phyloP scores from a whole-genome alignment of 2,329 filamentous ascomycete genomes.

The Aphanoascus verrucosus region DNA sequence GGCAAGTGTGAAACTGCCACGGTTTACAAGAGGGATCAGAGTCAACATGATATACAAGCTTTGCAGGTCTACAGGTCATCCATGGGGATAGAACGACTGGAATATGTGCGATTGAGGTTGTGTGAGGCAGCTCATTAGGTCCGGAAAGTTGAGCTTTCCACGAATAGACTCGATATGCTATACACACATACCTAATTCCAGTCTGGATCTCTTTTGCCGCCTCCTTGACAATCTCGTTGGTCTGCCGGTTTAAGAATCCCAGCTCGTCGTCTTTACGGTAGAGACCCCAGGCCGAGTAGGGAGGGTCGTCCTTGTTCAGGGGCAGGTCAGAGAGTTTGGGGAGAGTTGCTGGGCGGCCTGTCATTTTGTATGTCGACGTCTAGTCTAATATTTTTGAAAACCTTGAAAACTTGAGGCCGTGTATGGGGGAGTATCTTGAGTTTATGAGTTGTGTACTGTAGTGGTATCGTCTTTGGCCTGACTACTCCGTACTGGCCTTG shows the following conservation, averaged over 20 bases:
- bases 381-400: background rate
- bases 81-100: too few relatives aligned
- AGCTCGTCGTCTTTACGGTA: constrained; percentile 49
- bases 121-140: too few relatives aligned
- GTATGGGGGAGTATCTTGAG: background rate
- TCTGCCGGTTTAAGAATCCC: constrained; percentile 52
- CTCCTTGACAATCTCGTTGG: constrained; percentile 42
- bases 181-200: constrained; percentile 34
- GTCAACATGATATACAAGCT: too few relatives aligned
- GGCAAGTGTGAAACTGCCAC: too few relatives aligned
- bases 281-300: constrained; percentile 34
- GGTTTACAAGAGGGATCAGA: too few relatives aligned
- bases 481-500: too few relatives aligned
- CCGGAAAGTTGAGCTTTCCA: background rate
- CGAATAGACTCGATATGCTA: background rate
- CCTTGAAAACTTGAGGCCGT: background rate
- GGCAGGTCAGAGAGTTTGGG: constrained; percentile 16
- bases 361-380: constrained; percentile 6
- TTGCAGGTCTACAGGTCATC: too few relatives aligned
- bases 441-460: background rate
- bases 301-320: constrained; percentile 15
- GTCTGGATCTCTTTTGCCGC: constrained; percentile 47
- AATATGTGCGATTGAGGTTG: background rate
- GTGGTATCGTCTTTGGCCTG: too few relatives aligned
- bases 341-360: constrained; percentile 10